Evolutionary conservation across 208 protist species (phyloP), one percentile per base, ranked within the genome.

Genomic region (Leptomonas pyrrhocoris): DNA sequence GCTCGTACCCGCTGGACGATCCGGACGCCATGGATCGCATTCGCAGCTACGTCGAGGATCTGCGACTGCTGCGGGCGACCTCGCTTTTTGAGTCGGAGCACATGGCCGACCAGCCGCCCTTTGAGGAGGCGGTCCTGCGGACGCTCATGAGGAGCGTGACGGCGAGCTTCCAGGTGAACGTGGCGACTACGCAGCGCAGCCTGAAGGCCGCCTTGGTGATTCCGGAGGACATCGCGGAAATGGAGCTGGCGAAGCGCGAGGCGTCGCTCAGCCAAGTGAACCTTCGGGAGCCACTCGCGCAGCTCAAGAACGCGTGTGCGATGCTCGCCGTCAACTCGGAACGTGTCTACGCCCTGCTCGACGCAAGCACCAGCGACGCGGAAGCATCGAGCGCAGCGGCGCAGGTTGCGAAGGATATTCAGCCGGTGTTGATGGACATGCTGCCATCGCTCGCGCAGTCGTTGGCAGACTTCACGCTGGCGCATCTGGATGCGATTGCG

Each of bases 21-120:
- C 84, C 85, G 4, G 89, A 94, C 51, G 84, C 86, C 23, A 92
- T 94, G 84, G 87, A 94, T 54, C 63, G 73, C 34, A 87, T 92
- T 23, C 88, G 83, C 51, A 45, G 77, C 55, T 81, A 85, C 50
- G 83, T 94, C 18, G 88, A 93, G 55, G 71, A 90, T 74, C 72
- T 96, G 58, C 88, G 91, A n/a, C 80, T 92, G 36, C 76, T 96
- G 65, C 89, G 85, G 28, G 79, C 86, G 25, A 96, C 88, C 1
- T 90, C 87, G n/a, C 73, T 92, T 40, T 89, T 88, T 51, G 64
- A 67, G 50, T 65, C 43, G 11, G 66, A 18, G 31, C 38, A 59
- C 69, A 73, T 63, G n/a, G 34, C 36, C 40, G 68, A 72, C 43
- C 57, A 80, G 42, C 50, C 51, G 16, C 69, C 76, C 18, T 91